Base-by-base conservation (phyloP, 129 eudicot species). In the Saussurea involucrata region DNA sequence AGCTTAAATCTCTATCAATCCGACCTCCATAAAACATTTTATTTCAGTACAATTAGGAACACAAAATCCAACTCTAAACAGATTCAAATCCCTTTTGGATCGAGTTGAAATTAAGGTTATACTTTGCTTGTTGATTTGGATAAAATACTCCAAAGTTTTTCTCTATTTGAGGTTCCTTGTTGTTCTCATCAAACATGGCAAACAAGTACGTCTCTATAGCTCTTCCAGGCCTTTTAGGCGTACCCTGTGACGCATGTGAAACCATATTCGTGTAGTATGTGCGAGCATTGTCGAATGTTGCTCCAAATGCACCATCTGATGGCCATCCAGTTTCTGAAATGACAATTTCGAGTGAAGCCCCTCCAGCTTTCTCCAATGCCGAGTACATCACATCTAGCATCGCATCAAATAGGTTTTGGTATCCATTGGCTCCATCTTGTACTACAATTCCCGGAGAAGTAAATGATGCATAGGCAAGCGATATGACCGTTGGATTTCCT, bases 131-230 rank as follows among this genome's bases (percentile, higher is more conserved):
- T 72, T 77, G 86, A 60, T 72, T 37, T 10, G 83, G 86, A 33
- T 74, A 83, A 13, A 83, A 83, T 8, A 78, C 55, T 40, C 87
- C 84, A 33, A 83, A 79, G 24, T 79, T 76, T 24, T 83, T 83
- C 81, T 83, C 84, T 18, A 74, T 49, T 58, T 78, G 60, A 29
- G 87, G 87, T 34, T 83, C 76, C 75, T 83, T 83, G 31, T 79
- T 75, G 81, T 83, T 83, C 81, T 83, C 87, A 21, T 83, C 84
- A 22, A 83, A 83, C 84, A 83, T 78, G 32, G 84, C 84, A 20
- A 83, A 83, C 71, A 79, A 63, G 81, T 83, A 83, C 0, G 81
- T 78, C 64, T 83, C 87, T 63, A 83, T 79, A 2, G 84, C 71
- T 70, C 15, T 79, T 32, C 83, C 83, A 0, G 81, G 81, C 68